A percentile compares a stretch with the other conserved stretches of the same genome.
phyloP scores from a whole-genome alignment of 306 rosid genomes.

The Vigna angularis region DNA sequence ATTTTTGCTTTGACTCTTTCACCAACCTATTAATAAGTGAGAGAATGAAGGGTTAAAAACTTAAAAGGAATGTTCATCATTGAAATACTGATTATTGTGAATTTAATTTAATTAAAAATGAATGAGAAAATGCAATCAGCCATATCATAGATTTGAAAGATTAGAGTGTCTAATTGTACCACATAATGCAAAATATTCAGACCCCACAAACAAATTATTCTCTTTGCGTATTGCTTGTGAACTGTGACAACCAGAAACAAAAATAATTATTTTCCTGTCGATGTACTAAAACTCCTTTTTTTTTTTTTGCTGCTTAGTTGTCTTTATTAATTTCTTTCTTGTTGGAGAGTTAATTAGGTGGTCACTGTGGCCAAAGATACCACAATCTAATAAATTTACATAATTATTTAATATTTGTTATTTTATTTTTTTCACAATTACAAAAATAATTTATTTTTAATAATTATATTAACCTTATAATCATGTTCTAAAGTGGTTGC shows the following conservation, averaged over 20 bases:
- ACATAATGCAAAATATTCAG: not conserved
- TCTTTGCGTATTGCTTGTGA: not conserved
- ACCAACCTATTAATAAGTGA: not conserved
- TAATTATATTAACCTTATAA: too few species aligned
- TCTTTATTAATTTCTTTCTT: not conserved
- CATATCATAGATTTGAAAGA: not conserved
- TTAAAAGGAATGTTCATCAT: not conserved
- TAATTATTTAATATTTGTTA: too few species aligned
- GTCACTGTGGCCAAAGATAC: too few species aligned
- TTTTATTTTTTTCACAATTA: too few species aligned
- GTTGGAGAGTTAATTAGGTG: not conserved
- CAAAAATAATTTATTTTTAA: too few species aligned
- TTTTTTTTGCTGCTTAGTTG: not conserved
- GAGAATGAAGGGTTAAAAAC: not conserved
- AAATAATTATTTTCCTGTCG: not conserved
- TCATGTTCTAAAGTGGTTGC: too few species aligned
- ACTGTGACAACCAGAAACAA: not conserved
- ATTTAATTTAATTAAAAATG: not conserved
- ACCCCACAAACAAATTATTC: not conserved
- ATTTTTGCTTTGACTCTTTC: not conserved
- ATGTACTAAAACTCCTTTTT: not conserved
- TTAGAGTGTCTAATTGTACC: constrained; percentile 11
- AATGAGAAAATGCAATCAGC: not conserved
- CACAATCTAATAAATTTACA: too few species aligned
- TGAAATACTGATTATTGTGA: not conserved